Percentiles rank a stretch among this genome's conserved stretches.
Conservation (phyloP, 768 basidiomycete species). For the Xerocomellus intermedius region DNA sequence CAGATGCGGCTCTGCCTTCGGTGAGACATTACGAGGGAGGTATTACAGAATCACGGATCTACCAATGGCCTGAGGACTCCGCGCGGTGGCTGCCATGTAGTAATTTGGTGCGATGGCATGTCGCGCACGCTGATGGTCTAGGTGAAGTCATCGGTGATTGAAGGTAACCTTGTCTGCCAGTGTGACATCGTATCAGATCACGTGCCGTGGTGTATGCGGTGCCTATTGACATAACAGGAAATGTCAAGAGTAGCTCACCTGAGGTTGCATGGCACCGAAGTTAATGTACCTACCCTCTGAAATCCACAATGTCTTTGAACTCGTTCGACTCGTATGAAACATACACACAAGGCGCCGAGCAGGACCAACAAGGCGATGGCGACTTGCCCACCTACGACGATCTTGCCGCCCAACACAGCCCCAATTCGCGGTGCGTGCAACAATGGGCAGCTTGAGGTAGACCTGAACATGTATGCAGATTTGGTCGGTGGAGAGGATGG, state of each 20-base stretch:
- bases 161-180: neutral
- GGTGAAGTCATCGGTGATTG: too few relatives aligned
- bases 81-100: neutral
- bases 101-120: neutral
- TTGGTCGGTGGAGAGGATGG: slow-evolving; percentile 85
- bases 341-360: slow-evolving; percentile 36
- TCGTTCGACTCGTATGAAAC: slow-evolving; percentile 25
- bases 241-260: neutral
- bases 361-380: slow-evolving; percentile 44
- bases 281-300: neutral
- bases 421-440: slow-evolving; percentile 69
- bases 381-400: slow-evolving; percentile 79
- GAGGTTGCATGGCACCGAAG: neutral
- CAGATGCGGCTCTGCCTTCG: neutral
- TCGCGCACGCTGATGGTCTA: neutral
- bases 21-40: neutral
- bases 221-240: neutral
- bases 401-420: slow-evolving; percentile 71
- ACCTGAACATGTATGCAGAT: slow-evolving; percentile 43
- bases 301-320: slow-evolving; percentile 17
- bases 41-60: neutral
- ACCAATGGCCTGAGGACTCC: neutral
- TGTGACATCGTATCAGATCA: too few relatives aligned
- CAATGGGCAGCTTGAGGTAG: neutral
- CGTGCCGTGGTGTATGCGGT: neutral